Evolutionary conservation across 2,329 filamentous ascomycete species (phyloP), one percentile per base, ranked within the genome.

Genomic region (Herpotrichia juniperi): DNA sequence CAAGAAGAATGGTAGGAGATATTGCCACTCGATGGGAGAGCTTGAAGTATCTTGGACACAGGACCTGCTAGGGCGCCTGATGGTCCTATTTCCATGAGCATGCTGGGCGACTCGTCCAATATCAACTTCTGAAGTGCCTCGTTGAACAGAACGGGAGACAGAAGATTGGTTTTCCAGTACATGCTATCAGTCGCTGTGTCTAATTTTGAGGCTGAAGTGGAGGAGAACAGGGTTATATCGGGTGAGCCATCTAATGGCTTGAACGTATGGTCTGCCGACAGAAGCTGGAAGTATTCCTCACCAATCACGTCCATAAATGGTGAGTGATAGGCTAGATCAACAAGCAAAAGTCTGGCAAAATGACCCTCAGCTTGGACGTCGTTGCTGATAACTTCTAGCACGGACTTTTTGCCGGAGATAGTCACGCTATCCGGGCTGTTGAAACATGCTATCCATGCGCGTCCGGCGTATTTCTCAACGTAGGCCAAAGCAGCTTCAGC

Each of bases 251-350:
- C 17, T 22, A 31, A 5, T 1, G 12, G 14, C 21, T 31, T 28
- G 14, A 39, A 25, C 12, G 3, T 19, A 16, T 35, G 8, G 32
- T 28, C 26, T 28, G 65, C 1, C 11, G 26, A 8, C 12, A 51
- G 35, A 21, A 11, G 7, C 30, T 47, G 9, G 10, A 10, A 8
- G 53, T 12, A 66, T 4, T 17, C 19, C 16, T 32, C 17, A 8
- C 47, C 51, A n/a, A 50, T 16, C 4, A 30, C 17, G 3, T 21
- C n/a, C 75, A 77, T 77, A 34, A 78, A 75, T 28, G 71, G 69
- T 1, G 73, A 78, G 46, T 79, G 78, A 47, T 78, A 80, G 0
- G 77, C 78, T 10, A 59, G 68, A 19, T 76, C 71, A 1, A 78
- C 74, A 49, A 72, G 67, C 2, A 81, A 69, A n/a, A 62, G 51